Percentiles rank a stretch among this genome's conserved stretches.
Conservation (phyloP, 495 filamentous ascomycete genomes). For the Penicillium egyptiacum region DNA sequence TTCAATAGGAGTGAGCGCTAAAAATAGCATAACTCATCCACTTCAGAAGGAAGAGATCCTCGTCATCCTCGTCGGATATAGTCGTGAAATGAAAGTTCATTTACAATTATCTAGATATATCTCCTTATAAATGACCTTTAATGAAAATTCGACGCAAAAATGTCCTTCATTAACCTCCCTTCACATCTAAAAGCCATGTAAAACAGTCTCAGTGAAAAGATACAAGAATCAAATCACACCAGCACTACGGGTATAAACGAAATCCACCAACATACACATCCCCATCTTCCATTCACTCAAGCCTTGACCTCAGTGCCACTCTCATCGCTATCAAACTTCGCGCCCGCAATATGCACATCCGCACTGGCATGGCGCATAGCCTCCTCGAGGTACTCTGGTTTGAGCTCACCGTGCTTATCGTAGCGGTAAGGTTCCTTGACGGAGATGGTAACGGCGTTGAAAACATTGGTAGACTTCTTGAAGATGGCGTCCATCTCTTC, state of each 20-base stretch:
- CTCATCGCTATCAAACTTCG: conserved; percentile 36
- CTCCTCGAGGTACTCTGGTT: conserved; percentile 33
- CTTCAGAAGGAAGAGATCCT: background rate
- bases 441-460: conserved; percentile 60
- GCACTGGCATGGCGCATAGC: conserved; percentile 12
- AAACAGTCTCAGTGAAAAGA: background rate
- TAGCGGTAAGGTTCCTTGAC: conserved; percentile 61
- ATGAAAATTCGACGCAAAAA: background rate
- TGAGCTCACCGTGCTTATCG: conserved; percentile 65
- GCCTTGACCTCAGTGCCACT: conserved; percentile 33
- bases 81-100: background rate
- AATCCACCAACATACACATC: background rate
- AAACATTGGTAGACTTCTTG: conserved; percentile 53
- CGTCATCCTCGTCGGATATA: background rate
- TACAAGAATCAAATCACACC: background rate
- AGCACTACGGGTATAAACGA: conserved; percentile 1
- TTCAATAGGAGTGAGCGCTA: background rate
- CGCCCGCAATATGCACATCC: conserved; percentile 17
- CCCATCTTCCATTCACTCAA: background rate
- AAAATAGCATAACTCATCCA: background rate
- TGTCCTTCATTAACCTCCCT: background rate
- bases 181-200: background rate
- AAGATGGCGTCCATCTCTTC: conserved; percentile 78
- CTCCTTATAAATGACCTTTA: background rate
- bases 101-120: background rate